Evolutionary conservation across 768 basidiomycete genomes (phyloP).

Genomic region (Lentinula sp.): DNA sequence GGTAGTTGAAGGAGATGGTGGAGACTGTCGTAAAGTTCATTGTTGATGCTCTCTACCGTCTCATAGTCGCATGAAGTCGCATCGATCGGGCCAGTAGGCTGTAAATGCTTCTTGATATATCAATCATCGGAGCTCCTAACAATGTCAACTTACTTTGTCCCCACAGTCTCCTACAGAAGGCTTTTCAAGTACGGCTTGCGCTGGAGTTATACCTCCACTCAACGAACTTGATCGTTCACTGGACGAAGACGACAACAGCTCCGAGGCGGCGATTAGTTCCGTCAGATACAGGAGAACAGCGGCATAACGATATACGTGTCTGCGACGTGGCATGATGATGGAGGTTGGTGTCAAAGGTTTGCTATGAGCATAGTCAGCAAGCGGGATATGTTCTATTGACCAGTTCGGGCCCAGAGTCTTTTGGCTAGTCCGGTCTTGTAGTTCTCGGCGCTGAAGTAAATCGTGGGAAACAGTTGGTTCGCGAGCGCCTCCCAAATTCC

Average conservation of each 20-base stretch:
- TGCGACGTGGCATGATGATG: background rate
- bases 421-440: background rate
- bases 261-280: background rate
- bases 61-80: constrained; percentile 90
- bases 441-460: background rate
- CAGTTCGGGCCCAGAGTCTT: background rate
- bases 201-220: background rate
- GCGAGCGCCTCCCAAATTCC: too few species aligned
- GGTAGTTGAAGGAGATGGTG: constrained; percentile 81
- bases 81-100: constrained; percentile 83
- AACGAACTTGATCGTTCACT: background rate
- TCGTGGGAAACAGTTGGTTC: background rate
- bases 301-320: background rate
- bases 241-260: background rate
- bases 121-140: background rate
- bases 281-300: background rate
- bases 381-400: background rate
- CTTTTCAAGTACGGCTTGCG: background rate
- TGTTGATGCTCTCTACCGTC: constrained; percentile 84
- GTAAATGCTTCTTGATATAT: background rate
- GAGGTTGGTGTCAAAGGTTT: background rate
- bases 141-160: background rate
- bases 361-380: background rate
- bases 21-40: constrained; percentile 65
- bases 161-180: background rate